These are phyloP conservation scores for Stachybotrys echinatus DNA, from an alignment of 2,329 filamentous ascomycete species.

Conservation along the genomic window DNA sequence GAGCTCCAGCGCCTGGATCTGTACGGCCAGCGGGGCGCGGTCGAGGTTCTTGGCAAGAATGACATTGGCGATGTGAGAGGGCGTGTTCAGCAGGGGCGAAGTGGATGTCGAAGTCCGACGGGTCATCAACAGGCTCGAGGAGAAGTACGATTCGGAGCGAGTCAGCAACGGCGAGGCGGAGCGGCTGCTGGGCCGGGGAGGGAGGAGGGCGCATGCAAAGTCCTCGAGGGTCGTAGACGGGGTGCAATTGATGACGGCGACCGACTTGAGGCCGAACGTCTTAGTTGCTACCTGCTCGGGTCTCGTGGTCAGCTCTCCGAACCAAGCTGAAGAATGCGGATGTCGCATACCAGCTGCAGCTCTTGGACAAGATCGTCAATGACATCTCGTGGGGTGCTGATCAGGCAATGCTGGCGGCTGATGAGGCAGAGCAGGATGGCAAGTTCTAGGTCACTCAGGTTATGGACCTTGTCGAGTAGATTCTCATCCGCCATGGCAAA, in stretches of 20 bases:
- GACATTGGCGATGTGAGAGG: conserved; percentile 65
- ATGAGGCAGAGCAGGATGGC: conserved; percentile 78
- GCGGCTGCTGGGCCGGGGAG: conserved; percentile 15
- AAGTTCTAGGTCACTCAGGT: conserved; percentile 81
- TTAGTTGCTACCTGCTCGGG: conserved; percentile 54
- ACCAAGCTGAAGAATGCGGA: neutral
- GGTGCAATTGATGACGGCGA: conserved; percentile 64
- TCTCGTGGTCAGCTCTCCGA: neutral
- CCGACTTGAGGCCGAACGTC: conserved; percentile 67
- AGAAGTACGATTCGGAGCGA: conserved; percentile 24
- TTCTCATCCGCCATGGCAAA: conserved; percentile 54
- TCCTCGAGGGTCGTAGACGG: conserved; percentile 72
- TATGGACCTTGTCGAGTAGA: conserved; percentile 65
- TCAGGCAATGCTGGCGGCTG: conserved; percentile 80
- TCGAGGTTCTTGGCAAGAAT: conserved; percentile 79
- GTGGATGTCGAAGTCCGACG: conserved; percentile 14
- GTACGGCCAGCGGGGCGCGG: conserved; percentile 65
- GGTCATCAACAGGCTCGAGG: conserved; percentile 12
- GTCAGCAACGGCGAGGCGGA: conserved; percentile 17
- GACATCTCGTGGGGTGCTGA: conserved; percentile 61
- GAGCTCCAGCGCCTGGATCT: conserved; percentile 75
- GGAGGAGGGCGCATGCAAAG: conserved; percentile 67
- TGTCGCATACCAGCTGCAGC: conserved; percentile 56
- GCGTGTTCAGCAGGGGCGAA: conserved; percentile 21
- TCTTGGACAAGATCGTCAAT: conserved; percentile 69